Evolutionary conservation across 1,284 basidiomycete genomes (phyloP), one percentile per base, ranked within the genome.

Genomic region (Boletellus deceptivus): DNA sequence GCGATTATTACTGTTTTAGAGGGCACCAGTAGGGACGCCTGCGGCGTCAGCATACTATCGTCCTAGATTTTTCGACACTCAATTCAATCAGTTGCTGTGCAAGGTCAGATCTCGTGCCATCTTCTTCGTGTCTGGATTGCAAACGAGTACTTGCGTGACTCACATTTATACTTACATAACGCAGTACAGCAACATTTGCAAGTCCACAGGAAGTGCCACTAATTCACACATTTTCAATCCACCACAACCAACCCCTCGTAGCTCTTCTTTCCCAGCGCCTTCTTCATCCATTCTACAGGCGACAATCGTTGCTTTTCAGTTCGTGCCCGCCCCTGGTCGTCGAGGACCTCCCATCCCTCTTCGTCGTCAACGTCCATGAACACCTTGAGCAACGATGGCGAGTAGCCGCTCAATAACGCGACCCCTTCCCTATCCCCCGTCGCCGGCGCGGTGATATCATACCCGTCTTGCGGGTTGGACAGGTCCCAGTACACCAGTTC

Each of bases 331-430:
- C 60, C 64, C 29, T 60, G 64, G 39, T 67, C 59, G n/a, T 69
- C 67, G 1, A 69, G 68, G 13, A 67, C 62, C 22, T 60, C 65
- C 54, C 68, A 69, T 8, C 67, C 66, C 42, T 70, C 74, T 43
- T 65, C 70, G 27, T 58, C 68, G 20, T 72, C 74, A n/a, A 76
- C 78, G 14, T 75, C 81, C 76, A 87, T 77, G 60, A 88, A 88
- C 55, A 82, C 75, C 72, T 88, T 87, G 73, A 89, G 65, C 75
- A 88, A 73, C 50, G 78, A 73, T 13, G 80, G 75, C 43, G 82
- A 84, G 59, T 83, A 87, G 42, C 85, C 85, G 57, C 76, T 84
- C 70, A 87, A 73, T 62, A 88, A 67, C 40, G 81, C 80, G 8
- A 84, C 82, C 4, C 84, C 84, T 58, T 75, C 72, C 59, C 70